Conservation (phyloP, 495 filamentous ascomycete genomes). For the Hypoxylon subgilvum region DNA sequence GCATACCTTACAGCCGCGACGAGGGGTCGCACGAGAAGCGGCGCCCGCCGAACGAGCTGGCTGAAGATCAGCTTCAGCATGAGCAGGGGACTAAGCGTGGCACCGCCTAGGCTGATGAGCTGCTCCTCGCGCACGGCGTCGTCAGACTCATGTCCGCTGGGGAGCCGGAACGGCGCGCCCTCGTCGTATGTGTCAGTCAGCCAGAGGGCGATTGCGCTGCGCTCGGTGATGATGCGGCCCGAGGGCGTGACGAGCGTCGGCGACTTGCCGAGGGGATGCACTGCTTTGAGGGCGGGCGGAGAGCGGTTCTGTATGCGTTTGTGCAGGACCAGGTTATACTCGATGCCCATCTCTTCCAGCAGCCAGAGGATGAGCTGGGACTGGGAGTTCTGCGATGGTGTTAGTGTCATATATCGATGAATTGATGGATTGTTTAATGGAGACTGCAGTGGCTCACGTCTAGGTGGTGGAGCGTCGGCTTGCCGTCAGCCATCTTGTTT, state of each 20-base stretch:
- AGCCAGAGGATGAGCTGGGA: constrained; percentile 48
- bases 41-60: constrained; percentile 1
- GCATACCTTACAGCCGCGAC: neutral
- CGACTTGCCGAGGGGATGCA: constrained; percentile 38
- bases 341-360: constrained; percentile 46
- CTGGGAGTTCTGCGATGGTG: constrained; percentile 39
- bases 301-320: constrained; percentile 28
- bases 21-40: constrained; percentile 18
- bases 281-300: constrained; percentile 23
- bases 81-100: constrained; percentile 13
- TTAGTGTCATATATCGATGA: too few species aligned
- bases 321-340: constrained; percentile 45
- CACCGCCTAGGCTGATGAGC: constrained; percentile 21
- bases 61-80: constrained; percentile 20
- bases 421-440: too few species aligned
- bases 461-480: constrained; percentile 32
- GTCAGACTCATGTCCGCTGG: constrained; percentile 9
- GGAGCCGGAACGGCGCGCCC: constrained; percentile 21
- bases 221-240: constrained; percentile 35
- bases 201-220: constrained; percentile 35
- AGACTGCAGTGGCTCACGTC: too few species aligned
- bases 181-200: constrained; percentile 36
- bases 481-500: constrained; percentile 18
- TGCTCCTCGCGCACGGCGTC: constrained; percentile 39
- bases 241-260: constrained; percentile 35